A percentile compares a stretch with the other conserved stretches of the same genome.
Evolutionary conservation across 345 rosid species (phyloP).

Genomic region (Zanthoxylum bungeanum): DNA sequence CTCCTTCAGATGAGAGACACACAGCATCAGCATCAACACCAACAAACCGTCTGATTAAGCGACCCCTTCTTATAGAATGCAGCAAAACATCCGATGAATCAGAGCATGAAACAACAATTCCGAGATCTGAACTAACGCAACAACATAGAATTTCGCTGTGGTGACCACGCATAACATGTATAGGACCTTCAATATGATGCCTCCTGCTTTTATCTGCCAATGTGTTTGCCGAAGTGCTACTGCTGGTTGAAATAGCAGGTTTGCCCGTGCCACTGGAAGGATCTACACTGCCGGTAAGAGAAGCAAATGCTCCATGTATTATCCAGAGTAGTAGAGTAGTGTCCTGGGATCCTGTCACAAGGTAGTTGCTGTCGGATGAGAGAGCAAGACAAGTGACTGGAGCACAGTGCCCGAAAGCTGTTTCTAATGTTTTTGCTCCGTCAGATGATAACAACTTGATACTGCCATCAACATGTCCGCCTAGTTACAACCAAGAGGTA

Average conservation of each 20-base stretch:
- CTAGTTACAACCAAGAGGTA: constrained; percentile 32
- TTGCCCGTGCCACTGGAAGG: constrained; percentile 42
- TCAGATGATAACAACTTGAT: constrained; percentile 82
- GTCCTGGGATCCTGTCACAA: constrained; percentile 90
- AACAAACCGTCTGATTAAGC: constrained; percentile 74
- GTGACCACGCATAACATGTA: constrained; percentile 93
- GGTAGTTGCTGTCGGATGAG: constrained; percentile 78
- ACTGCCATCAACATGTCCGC: constrained; percentile 95
- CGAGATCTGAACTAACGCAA: constrained; percentile 85
- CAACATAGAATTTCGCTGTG: constrained; percentile 66
- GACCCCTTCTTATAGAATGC: constrained; percentile 86
- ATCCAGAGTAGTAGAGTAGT: constrained; percentile 87
- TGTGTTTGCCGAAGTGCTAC: constrained; percentile 39
- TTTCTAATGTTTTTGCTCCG: constrained; percentile 87
- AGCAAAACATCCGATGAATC: constrained; percentile 66
- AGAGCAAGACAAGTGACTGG: constrained; percentile 97
- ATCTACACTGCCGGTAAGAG: constrained; percentile 53
- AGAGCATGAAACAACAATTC: constrained; percentile 77
- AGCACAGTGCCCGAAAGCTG: constrained; percentile 88
- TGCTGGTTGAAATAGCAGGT: constrained; percentile 34
- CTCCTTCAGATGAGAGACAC: constrained; percentile 79
- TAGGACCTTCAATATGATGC: constrained; percentile 78
- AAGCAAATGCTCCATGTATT: constrained; percentile 58
- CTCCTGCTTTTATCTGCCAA: constrained; percentile 62
- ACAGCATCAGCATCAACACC: constrained; percentile 77